Base-by-base conservation (phyloP, 2,329 filamentous ascomycete genomes). In the Mycosphaerella sp. region DNA sequence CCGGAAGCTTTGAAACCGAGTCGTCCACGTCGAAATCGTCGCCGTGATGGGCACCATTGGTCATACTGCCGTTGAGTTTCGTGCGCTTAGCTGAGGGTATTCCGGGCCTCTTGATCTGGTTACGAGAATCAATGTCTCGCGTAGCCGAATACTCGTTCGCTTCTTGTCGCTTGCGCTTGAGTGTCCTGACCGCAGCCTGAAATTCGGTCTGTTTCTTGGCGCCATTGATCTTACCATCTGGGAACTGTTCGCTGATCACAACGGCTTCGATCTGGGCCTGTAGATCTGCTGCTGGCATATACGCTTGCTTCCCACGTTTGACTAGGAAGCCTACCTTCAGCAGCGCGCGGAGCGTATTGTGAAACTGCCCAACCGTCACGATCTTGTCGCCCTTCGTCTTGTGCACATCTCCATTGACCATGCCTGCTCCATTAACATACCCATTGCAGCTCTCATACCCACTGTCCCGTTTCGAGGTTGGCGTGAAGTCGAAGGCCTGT, bases 311-410 rank as follows among this genome's bases (percentile, higher is more conserved):
- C 61, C 69, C 69, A 23, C 89, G 80, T 6, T 82, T 82, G 60
- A 86, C 81, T 46, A 93, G 69, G 57, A 89, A 80, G 47, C 87
- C 86, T 31, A 79, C 76, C 50, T 82, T 76, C 41, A 91, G 79
- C 38, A 83, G 68, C 11, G 69, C 66, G 34, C 73, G 68, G 39
- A 82, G 69, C 39, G 75, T 71, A 11, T 60, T 60, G 58, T 76
- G 72, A 3, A 77, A 69, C 50, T 76, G 69, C 14, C 68, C 68
- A 11, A 69, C 62, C 0, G 69, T 69, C 3, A 63, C 60, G 47
- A 74, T 69, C n/a, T 69, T 66, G 44, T 54, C 43, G 31, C 52
- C 45, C 3, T 49, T 29, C 44, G 41, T 29, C 41, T 46, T 53
- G 50, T 48, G 64, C 51, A 29, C 45, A 49, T 51, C 64, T 5